Percentiles rank a stretch among this genome's conserved stretches.
These are phyloP conservation scores for Penicillium janthinellum DNA, from an alignment of 2,329 filamentous ascomycete species.

Conservation along the genomic window DNA sequence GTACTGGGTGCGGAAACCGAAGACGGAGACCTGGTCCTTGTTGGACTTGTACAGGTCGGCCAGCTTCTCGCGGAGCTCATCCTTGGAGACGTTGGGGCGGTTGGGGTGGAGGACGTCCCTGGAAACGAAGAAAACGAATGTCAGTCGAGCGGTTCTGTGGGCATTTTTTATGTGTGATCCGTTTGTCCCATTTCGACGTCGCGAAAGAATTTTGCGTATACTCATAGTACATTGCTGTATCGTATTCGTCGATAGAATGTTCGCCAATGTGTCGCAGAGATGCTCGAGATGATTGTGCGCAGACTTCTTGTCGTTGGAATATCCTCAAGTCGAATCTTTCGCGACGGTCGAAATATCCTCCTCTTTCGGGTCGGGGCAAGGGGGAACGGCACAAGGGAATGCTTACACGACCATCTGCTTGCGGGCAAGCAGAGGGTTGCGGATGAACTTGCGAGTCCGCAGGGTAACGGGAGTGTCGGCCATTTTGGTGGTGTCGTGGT, in stretches of 20 bases:
- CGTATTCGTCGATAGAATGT: background rate
- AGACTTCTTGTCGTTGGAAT: background rate
- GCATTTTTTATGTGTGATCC: slow-evolving; percentile 2
- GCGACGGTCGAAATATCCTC: slow-evolving; percentile 7
- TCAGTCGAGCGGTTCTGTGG: slow-evolving; percentile 23
- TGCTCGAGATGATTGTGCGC: slow-evolving; percentile 2
- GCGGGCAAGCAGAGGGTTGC: slow-evolving; percentile 97
- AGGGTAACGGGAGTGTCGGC: slow-evolving; percentile 78
- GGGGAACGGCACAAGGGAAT: slow-evolving; percentile 18
- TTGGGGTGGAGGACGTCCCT: slow-evolving; percentile 99
- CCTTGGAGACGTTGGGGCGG: slow-evolving; percentile 98
- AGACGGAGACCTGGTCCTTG: slow-evolving; percentile 97
- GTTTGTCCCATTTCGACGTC: slow-evolving; percentile 5
- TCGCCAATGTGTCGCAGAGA: background rate
- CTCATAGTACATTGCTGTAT: background rate
- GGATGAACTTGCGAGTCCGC: slow-evolving; percentile 99
- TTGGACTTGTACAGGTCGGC: slow-evolving; percentile 95
- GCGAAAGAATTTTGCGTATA: slow-evolving; percentile 11
- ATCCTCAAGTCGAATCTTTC: slow-evolving; percentile 4
- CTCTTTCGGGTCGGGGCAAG: background rate
- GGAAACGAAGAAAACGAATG: slow-evolving; percentile 20
- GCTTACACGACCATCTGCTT: slow-evolving; percentile 99
- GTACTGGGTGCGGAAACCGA: slow-evolving; percentile 97
- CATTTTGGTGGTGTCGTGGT: slow-evolving; percentile 63
- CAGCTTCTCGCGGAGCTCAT: slow-evolving; percentile 95